phyloP scores from a whole-genome alignment of 371 early-diverging fungal genomes.

The Mortierella sp. region DNA sequence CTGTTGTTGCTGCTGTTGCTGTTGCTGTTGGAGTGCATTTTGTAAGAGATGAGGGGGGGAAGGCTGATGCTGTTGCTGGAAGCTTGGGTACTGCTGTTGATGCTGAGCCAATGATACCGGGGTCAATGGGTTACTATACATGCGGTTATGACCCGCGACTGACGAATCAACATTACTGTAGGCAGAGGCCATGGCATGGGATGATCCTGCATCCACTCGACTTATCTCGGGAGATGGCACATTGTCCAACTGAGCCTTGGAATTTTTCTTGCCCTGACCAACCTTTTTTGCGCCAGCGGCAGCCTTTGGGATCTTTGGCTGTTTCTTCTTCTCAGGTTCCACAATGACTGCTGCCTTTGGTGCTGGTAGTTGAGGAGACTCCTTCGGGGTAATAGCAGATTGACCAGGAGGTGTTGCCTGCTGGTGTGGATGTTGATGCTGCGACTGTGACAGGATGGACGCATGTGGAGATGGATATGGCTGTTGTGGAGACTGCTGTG shows the following conservation, averaged over 20 bases:
- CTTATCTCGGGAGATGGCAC: conserved; percentile 38
- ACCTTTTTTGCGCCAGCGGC: conserved; percentile 29
- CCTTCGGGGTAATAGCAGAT: conserved; percentile 45
- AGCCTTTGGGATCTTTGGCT: conserved; percentile 30
- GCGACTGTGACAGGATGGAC: conserved; percentile 36
- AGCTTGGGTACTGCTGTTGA: conserved; percentile 52
- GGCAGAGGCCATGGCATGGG: conserved; percentile 26
- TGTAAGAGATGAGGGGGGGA: conserved; percentile 56
- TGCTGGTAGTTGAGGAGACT: conserved; percentile 46
- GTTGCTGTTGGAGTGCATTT: conserved; percentile 30
- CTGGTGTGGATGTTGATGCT: conserved; percentile 47
- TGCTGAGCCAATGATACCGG: conserved; percentile 41
- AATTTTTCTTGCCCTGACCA: conserved; percentile 34
- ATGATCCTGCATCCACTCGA: conserved; percentile 13
- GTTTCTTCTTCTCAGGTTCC: conserved; percentile 51
- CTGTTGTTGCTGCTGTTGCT: too few species aligned
- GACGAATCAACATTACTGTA: conserved; percentile 34
- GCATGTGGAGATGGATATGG: conserved; percentile 45
- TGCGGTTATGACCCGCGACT: conserved; percentile 32
- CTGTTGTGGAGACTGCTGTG: conserved; percentile 53
- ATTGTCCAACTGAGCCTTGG: conserved; percentile 24
- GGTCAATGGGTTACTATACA: conserved; percentile 42
- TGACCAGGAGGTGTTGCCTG: conserved; percentile 44
- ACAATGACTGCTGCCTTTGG: conserved; percentile 26
- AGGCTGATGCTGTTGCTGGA: conserved; percentile 50